phyloP scores from a whole-genome alignment of 495 filamentous ascomycete genomes.

The Aspergillus indologenus region DNA sequence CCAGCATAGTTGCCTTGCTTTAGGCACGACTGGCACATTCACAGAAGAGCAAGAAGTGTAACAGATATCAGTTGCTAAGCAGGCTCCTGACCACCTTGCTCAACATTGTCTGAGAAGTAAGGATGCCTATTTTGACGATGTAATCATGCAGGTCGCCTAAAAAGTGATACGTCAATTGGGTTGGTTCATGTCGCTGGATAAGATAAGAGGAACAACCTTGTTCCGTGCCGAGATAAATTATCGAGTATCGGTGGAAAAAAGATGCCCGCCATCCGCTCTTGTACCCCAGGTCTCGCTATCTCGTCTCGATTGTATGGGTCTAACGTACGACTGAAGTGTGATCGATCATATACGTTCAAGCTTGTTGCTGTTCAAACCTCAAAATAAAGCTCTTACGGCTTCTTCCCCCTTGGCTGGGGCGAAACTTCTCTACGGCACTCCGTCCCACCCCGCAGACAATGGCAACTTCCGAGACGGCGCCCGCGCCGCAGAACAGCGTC shows the following conservation, averaged over 20 bases:
- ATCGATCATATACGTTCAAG: slow-evolving; percentile 1
- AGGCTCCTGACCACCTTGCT: background rate
- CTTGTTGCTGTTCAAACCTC: slow-evolving; percentile 13
- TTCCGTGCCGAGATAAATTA: slow-evolving; percentile 28
- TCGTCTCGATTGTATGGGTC: background rate
- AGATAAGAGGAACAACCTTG: slow-evolving; percentile 32
- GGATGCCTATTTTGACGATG: background rate
- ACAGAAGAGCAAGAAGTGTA: background rate
- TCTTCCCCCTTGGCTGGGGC: slow-evolving; percentile 33
- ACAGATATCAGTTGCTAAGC: background rate
- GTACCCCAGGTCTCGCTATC: slow-evolving; percentile 2
- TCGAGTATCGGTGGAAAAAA: slow-evolving; percentile 25
- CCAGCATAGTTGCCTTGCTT: background rate
- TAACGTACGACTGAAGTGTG: slow-evolving; percentile 4
- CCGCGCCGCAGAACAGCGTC: slow-evolving; percentile 15
- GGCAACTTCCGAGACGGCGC: slow-evolving; percentile 23
- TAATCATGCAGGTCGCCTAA: background rate
- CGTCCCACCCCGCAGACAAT: slow-evolving; percentile 23
- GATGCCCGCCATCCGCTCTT: slow-evolving; percentile 3
- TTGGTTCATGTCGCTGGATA: slow-evolving; percentile 13
- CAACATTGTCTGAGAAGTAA: background rate
- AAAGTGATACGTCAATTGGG: slow-evolving; percentile 8
- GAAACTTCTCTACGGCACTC: slow-evolving; percentile 7
- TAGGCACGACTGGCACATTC: background rate
- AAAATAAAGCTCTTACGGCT: slow-evolving; percentile 36